A percentile compares a stretch with the other conserved stretches of the same genome.
Evolutionary conservation across 306 rosid species (phyloP).

Genomic region (Sicyos edulis): DNA sequence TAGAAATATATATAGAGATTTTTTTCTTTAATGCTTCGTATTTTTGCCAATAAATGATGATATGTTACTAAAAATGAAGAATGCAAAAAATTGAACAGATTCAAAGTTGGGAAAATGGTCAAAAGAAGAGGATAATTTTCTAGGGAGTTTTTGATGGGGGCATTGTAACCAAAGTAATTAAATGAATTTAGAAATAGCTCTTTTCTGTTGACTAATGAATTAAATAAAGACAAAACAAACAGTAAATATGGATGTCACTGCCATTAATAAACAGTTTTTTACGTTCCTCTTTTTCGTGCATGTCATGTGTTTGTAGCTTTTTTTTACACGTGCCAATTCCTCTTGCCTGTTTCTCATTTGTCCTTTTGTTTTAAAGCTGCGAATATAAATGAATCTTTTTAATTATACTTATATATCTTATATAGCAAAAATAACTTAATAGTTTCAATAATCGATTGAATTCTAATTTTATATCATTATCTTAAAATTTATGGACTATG

Average conservation of each 20-base stretch:
- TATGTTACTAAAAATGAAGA: no score
- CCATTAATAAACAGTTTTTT: conserved; percentile 11
- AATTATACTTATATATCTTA: no score
- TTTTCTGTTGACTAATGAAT: background rate
- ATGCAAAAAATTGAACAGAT: background rate
- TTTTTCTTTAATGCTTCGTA: no score
- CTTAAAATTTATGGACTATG: no score
- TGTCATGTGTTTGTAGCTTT: conserved; percentile 3
- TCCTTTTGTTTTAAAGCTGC: no score
- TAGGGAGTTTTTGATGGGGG: background rate
- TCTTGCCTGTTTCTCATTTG: background rate
- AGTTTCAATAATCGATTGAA: no score
- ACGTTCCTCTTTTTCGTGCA: conserved; percentile 17
- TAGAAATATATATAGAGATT: no score
- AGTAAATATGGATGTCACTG: background rate
- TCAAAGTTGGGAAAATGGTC: background rate
- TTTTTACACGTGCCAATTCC: background rate
- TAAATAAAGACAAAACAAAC: background rate
- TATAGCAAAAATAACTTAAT: no score
- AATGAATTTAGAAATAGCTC: background rate
- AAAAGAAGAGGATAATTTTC: no score
- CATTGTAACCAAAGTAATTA: background rate
- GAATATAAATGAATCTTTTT: no score
- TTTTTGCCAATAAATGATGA: background rate
- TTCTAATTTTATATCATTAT: no score